Base-by-base conservation (phyloP, 2,329 filamentous ascomycete species). In the Sclerotinia nivalis region DNA sequence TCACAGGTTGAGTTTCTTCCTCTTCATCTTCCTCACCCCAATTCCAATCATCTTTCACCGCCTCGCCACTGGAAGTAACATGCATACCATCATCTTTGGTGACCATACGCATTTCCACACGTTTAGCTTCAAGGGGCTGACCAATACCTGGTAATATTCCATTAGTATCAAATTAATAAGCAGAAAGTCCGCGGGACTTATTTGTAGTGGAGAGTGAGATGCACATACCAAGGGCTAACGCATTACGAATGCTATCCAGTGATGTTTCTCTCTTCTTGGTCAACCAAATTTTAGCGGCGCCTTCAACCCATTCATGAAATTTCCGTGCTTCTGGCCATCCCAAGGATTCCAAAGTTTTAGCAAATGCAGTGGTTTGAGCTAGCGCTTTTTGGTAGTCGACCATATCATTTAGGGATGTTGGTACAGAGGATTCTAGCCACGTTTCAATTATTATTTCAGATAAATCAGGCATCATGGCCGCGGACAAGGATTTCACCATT, bases 271-370 rank as follows among this genome's bases (percentile, higher is more conserved):
- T 89, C 73, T 93, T 91, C 78, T 93, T 95, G 2, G 87, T 87
- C 20, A 98, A 85, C 96, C 96, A 99, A 37, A 93, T 89, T 70
- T 88, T 88, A 0, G 93, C 92, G 0, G 93, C 91, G 72, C 90
- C 89, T 54, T 89, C 87, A 0, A 93, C 89, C 95, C 96, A 99
- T 34, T 92, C 88, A 58, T 87, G 84, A 50, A 99, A 81, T 45
- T 90, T 87, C 20, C 85, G 82, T 61, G 87, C 83, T 6, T 85
- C 85, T 22, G 85, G 83, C 85, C 92, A 95, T 0, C 86, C 85
- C 25, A 89, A 82, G 10, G 82, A 80, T 49, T 88, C 84, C 10
- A 98, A 80, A 1, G 83, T 84, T 9, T 84, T 80, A 67, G 90
- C 91, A 75, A 98, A 91, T 0, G 81, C 79, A 37, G 84, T 82